These are phyloP conservation scores for Castanopsis chinensis DNA, from an alignment of 306 rosid species.

Conservation along the genomic window DNA sequence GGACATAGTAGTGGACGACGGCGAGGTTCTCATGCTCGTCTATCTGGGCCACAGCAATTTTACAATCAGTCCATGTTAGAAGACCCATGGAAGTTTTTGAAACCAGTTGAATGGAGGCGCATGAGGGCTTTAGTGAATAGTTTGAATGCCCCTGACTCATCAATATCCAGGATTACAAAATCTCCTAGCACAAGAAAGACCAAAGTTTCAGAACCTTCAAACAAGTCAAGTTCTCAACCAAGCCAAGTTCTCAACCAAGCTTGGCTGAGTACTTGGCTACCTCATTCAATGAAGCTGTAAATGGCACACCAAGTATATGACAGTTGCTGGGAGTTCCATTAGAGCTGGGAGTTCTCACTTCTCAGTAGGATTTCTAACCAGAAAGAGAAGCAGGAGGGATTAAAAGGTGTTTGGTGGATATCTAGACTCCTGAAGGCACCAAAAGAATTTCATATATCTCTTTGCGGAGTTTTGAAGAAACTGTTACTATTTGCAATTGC, in stretches of 20 bases:
- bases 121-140: not conserved
- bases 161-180: conserved; percentile 32
- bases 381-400: not conserved
- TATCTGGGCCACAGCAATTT: conserved; percentile 31
- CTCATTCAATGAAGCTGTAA: conserved; percentile 56
- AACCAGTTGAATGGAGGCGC: conserved; percentile 51
- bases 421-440: conserved; percentile 1
- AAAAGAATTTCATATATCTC: not conserved
- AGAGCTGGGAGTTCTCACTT: not conserved
- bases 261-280: conserved; percentile 87
- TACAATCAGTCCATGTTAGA: conserved; percentile 74
- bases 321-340: conserved; percentile 10
- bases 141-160: conserved; percentile 18
- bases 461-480: not conserved
- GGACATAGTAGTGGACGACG: conserved; percentile 54
- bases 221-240: conserved; percentile 52
- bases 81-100: conserved; percentile 79
- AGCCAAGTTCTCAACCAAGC: conserved; percentile 71
- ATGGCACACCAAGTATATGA: conserved; percentile 37
- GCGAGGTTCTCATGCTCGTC: conserved; percentile 38
- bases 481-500: not conserved
- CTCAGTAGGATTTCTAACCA: not conserved
- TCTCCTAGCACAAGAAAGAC: conserved; percentile 32
- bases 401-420: not conserved
- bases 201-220: conserved; percentile 35